Evolutionary conservation across 2,329 filamentous ascomycete species (phyloP).

Genomic region (Venturia nashicola): DNA sequence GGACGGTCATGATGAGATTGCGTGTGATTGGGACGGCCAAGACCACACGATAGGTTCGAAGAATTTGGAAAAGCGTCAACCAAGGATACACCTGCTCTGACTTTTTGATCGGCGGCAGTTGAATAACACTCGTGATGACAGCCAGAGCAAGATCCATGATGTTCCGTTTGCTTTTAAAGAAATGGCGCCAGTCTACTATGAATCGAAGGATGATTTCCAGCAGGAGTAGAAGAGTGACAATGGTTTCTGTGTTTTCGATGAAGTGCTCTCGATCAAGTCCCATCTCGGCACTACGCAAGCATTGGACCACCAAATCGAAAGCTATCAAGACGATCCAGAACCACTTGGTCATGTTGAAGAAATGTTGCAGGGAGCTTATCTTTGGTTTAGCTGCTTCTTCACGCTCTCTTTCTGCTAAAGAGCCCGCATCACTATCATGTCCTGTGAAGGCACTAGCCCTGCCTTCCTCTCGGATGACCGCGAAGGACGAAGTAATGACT

Average conservation of each 20-base stretch:
- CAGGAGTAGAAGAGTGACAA: constrained; percentile 66
- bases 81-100: constrained; percentile 68
- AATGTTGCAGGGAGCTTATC: constrained; percentile 45
- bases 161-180: constrained; percentile 63
- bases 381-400: neutral
- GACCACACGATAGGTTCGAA: constrained; percentile 85
- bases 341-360: constrained; percentile 62
- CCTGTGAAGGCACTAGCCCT: constrained; percentile 85
- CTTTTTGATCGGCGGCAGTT: constrained; percentile 67
- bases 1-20: constrained; percentile 73
- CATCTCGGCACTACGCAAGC: constrained; percentile 67
- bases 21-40: constrained; percentile 78
- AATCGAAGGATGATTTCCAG: constrained; percentile 76
- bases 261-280: constrained; percentile 44
- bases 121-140: constrained; percentile 70
- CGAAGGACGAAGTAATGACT: constrained; percentile 96
- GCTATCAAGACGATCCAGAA: constrained; percentile 74
- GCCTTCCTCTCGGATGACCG: constrained; percentile 94
- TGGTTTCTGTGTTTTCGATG: constrained; percentile 59
- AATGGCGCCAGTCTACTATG: constrained; percentile 64
- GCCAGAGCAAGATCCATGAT: constrained; percentile 70
- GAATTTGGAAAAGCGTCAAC: constrained; percentile 84
- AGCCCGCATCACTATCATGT: constrained; percentile 45
- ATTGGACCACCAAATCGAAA: constrained; percentile 68
- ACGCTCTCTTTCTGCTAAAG: constrained; percentile 22